Base-by-base conservation (phyloP, 2,329 filamentous ascomycete genomes). In the Claviceps spartinae region DNA sequence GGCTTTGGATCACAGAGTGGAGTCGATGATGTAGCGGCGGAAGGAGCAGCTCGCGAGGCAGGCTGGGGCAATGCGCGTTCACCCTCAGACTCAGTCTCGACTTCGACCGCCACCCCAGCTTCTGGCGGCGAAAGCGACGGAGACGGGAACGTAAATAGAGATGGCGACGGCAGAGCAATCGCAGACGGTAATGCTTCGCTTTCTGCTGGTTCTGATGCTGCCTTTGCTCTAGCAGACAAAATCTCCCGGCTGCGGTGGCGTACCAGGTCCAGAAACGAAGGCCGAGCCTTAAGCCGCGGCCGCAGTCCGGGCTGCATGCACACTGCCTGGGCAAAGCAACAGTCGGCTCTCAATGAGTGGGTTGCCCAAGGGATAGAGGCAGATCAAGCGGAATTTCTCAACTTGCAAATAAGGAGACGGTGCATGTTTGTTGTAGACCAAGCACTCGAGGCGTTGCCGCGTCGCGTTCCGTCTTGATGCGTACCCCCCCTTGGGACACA, bases 251-350 rank as follows among this genome's bases (percentile, higher is more conserved):
- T 66, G 54, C 61, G 61, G 58, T 66, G 61, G 55, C 68, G 67
- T 57, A 73, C 65, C 54, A 78, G 68, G 55, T 78, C 75, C 64
- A 78, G 70, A 58, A 78, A 65, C 56, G 74, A 77, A 59, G 72
- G 74, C 66, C 74, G 70, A 60, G 73, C 71, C 72, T 69, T 72
- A 58, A 78, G 66, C 55, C 67, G 69, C 50, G 72, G 72, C 53
- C 67, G 69, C 54, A 77, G 67, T 66, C 75, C 75, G 61, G 75
- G 65, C 56, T 73, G 70, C 74, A 78, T 78, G 58, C 69, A 71
- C 60, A 52, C 22, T 30, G 41, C n/a, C 18, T 37, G 41, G 24
- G 30, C 20, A 18, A 16, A 47, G 22, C 22, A 42, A 43, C 3
- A 22, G 4, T 11, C 30, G 30, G 30, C 30, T 34, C 30, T 34